These are phyloP conservation scores for Cicer bijugum DNA, from an alignment of 306 rosid species.

Conservation along the genomic window DNA sequence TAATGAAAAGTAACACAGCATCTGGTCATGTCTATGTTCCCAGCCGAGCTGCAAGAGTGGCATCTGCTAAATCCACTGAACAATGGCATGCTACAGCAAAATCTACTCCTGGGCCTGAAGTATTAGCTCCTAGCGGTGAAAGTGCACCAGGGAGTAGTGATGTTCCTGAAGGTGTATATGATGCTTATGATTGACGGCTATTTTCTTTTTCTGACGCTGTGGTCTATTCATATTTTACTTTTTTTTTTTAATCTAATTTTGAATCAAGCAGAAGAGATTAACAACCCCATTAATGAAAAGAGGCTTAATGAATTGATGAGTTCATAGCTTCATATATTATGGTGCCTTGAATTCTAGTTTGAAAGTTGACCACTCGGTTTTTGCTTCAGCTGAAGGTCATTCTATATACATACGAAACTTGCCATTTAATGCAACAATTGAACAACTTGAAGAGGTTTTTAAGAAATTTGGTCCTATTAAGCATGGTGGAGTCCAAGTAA, in stretches of 20 bases:
- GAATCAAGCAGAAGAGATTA: slow-evolving; percentile 30
- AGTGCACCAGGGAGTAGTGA: slow-evolving; percentile 66
- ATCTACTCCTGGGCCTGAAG: slow-evolving; percentile 58
- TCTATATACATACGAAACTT: slow-evolving; percentile 88
- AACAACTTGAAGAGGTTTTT: slow-evolving; percentile 85
- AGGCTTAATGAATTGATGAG: slow-evolving; percentile 18
- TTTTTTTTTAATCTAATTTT: slow-evolving; percentile 34
- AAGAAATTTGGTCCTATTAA: slow-evolving; percentile 92
- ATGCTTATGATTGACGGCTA: slow-evolving; percentile 36
- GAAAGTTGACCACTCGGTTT: slow-evolving; percentile 40
- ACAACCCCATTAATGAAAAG: slow-evolving; percentile 20
- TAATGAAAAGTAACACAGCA: slow-evolving; percentile 58
- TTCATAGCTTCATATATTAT: slow-evolving; percentile 32
- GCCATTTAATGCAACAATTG: slow-evolving; percentile 87
- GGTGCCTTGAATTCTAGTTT: slow-evolving; percentile 40
- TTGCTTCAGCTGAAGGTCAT: slow-evolving; percentile 77
- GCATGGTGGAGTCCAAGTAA: slow-evolving; percentile 92
- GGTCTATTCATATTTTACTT: slow-evolving; percentile 25
- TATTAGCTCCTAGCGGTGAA: slow-evolving; percentile 61
- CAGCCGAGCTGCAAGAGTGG: slow-evolving; percentile 56
- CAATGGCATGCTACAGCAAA: slow-evolving; percentile 56
- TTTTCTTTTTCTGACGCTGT: slow-evolving; percentile 22
- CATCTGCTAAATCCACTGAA: slow-evolving; percentile 59
- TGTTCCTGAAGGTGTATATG: slow-evolving; percentile 72
- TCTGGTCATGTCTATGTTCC: slow-evolving; percentile 59